phyloP scores from a whole-genome alignment of 148 eudicot genomes.

The Rhododendron molle region DNA sequence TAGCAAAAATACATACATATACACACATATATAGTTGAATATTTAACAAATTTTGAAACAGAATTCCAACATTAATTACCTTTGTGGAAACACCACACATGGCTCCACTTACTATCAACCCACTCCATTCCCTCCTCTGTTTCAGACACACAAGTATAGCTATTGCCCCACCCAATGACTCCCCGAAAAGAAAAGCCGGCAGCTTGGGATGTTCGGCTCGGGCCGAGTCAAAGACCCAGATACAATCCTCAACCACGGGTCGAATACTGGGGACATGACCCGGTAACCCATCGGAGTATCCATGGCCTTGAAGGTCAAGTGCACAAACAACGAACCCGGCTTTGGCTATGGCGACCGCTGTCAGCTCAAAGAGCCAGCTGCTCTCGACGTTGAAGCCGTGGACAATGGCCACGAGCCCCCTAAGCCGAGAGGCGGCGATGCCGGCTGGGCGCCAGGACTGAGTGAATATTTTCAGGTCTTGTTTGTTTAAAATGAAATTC shows the following conservation, averaged over 20 bases:
- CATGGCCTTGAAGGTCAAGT: slow-evolving; percentile 49
- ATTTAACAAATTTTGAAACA: too few relatives aligned
- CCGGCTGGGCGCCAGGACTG: slow-evolving; percentile 35
- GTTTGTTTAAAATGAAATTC: slow-evolving; percentile 37
- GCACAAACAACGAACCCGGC: slow-evolving; percentile 34
- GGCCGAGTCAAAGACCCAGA: slow-evolving; percentile 27
- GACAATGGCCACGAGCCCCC: slow-evolving; percentile 34
- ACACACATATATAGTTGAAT: too few relatives aligned
- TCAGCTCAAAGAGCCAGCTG: slow-evolving; percentile 45
- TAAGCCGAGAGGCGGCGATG: background rate
- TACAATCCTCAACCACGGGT: slow-evolving; percentile 25
- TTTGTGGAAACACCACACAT: slow-evolving; percentile 41
- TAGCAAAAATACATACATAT: too few relatives aligned
- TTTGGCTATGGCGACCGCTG: slow-evolving; percentile 36
- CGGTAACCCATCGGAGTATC: slow-evolving; percentile 34
- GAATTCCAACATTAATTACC: background rate
- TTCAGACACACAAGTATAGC: slow-evolving; percentile 26
- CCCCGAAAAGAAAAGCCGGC: slow-evolving; percentile 40
- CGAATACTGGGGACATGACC: slow-evolving; percentile 28
- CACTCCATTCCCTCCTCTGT: slow-evolving; percentile 29
- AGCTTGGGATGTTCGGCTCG: slow-evolving; percentile 18
- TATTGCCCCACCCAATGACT: slow-evolving; percentile 44
- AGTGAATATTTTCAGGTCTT: slow-evolving; percentile 35
- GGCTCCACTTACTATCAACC: slow-evolving; percentile 32
- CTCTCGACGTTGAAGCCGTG: slow-evolving; percentile 46